Conservation (phyloP, 192 early-diverging fungal species). For the Thamnidium elegans region DNA sequence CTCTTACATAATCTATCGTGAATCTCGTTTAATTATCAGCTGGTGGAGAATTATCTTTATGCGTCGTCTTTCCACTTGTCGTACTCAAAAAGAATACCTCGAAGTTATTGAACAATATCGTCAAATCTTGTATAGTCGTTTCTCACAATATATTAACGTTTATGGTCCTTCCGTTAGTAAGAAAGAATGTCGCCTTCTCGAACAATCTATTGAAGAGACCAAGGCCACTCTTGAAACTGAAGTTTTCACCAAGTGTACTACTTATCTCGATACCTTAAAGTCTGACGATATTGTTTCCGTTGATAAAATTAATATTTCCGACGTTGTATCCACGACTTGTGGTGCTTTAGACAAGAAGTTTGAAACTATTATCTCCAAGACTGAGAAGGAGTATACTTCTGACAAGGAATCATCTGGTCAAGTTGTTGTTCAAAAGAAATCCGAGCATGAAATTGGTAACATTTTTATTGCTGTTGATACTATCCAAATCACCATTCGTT, state of each 20-base stretch:
- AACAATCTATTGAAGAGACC: background rate
- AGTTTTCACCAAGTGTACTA: background rate
- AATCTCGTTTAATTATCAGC: slow-evolving; percentile 4
- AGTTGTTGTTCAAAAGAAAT: background rate
- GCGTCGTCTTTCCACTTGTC: slow-evolving; percentile 10
- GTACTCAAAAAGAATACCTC: slow-evolving; percentile 11
- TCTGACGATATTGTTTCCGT: background rate
- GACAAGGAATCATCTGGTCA: background rate
- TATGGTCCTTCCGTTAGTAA: background rate
- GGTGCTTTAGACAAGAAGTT: background rate
- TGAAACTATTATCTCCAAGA: background rate
- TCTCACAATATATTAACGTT: slow-evolving; percentile 1
- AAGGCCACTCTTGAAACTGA: background rate
- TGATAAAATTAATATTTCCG: background rate
- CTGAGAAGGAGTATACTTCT: background rate
- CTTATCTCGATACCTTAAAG: background rate
- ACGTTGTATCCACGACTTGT: background rate
- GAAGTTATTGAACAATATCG: slow-evolving; percentile 16
- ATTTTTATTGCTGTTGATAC: slow-evolving; percentile 1
- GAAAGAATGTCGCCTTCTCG: background rate
- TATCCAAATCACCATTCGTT: slow-evolving; percentile 10
- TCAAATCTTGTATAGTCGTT: slow-evolving; percentile 7
- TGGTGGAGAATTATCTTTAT: slow-evolving; percentile 17
- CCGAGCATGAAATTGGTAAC: background rate
- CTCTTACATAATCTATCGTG: background rate